Evolutionary conservation across 768 basidiomycete genomes (phyloP).

Genomic region (Naganishia vaughanmartiniae): DNA sequence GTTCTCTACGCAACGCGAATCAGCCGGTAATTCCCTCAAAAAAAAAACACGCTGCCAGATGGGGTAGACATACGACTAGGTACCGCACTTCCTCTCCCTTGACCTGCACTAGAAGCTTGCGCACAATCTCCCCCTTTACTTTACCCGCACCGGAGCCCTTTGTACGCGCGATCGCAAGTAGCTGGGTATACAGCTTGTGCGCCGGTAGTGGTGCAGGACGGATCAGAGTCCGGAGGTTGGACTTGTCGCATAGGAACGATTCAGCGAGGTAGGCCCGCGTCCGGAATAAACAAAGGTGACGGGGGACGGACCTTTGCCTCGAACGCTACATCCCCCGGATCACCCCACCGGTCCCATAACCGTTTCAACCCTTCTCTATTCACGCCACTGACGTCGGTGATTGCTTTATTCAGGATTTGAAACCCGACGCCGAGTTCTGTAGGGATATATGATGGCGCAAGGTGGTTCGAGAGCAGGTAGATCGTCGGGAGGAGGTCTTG

Average conservation of each 20-base stretch:
- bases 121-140: conserved; percentile 72
- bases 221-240: conserved; percentile 47
- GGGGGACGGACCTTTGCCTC: conserved; percentile 60
- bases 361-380: conserved; percentile 43
- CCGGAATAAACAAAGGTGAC: neutral
- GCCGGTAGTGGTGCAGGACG: conserved; percentile 53
- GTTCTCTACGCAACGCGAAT: conserved; percentile 53
- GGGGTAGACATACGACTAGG: conserved; percentile 56
- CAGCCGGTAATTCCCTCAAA: conserved; percentile 36
- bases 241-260: conserved; percentile 3
- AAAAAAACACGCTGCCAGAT: too few species aligned
- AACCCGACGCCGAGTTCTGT: conserved; percentile 56
- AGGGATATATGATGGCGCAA: conserved; percentile 70
- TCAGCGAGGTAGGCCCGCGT: too few species aligned
- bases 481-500: conserved; percentile 69
- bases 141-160: conserved; percentile 75
- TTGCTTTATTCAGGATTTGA: conserved; percentile 56
- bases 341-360: conserved; percentile 68
- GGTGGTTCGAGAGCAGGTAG: conserved; percentile 77
- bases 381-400: conserved; percentile 46
- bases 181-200: conserved; percentile 63
- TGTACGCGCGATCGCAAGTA: conserved; percentile 65
- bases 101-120: conserved; percentile 77
- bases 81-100: conserved; percentile 85
- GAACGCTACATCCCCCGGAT: conserved; percentile 84